Base-by-base conservation (phyloP, 257 asterid genomes). In the Linaria vulgaris region DNA sequence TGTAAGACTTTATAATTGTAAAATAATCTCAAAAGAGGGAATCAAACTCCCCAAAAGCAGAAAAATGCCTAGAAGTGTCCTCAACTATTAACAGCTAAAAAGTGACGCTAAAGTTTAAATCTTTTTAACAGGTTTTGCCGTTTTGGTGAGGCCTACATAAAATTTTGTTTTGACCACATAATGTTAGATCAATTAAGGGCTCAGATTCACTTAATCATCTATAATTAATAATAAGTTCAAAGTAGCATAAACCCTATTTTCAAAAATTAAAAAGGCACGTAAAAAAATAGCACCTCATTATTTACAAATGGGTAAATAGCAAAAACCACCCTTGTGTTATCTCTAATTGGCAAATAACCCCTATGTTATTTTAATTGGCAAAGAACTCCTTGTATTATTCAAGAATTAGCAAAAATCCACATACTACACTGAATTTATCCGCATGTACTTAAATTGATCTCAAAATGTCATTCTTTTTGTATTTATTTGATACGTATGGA, bases 1-100 rank as follows among this genome's bases (percentile, higher is more conserved):
- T 72, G 81, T 59, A 67, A 61, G 70, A 52, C 59, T 9, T 52
- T 61, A 60, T 54, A 51, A 44, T 59, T 74, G 66, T 75, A 72
- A 77, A 75, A 52, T 79, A 79, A 78, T 82, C 70, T 78, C 75
- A 80, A 78, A 82, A 75, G 61, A 6, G 19, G 24, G 63, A 62
- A 70, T 63, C 65, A 70, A 52, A 60, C 49, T 21, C 58, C n/a
- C 48, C 3, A 48, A 73, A 66, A 64, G 48, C 24, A 43, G 50
- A 58, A 51, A 66, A 51, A 70, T 79, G 24, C 91, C 70, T 54
- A 67, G 58, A 60, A 2, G 45, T 78, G 84, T 83, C 84, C 59
- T 64, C 64, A 53, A 65, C 83, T 10, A 57, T 34, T 11, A 38
- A 34, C 31, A 25, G 67, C 61, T 54, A 66, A 78, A 72, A 53